These are phyloP conservation scores for Plasmodium knowlesi DNA, from an alignment of 169 alveolate genomes.

Conservation along the genomic window DNA sequence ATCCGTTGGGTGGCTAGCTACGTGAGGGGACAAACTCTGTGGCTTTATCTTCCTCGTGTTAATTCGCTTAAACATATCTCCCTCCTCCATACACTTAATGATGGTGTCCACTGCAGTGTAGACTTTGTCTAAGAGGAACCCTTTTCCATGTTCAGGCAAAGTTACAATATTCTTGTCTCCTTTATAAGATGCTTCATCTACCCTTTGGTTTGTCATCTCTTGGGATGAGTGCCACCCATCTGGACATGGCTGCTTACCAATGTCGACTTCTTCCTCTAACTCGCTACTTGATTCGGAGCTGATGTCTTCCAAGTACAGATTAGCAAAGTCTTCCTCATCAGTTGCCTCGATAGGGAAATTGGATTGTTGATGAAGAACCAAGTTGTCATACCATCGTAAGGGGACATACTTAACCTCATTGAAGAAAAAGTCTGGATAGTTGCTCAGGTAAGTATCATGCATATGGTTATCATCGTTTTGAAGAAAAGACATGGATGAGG, in stretches of 20 bases:
- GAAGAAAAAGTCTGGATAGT: conserved; percentile 7
- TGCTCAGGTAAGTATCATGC: conserved; percentile 13
- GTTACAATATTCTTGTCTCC: background rate
- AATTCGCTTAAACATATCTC: background rate
- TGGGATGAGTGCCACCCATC: background rate
- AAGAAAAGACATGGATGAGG: background rate
- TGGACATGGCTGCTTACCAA: background rate
- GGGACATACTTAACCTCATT: background rate
- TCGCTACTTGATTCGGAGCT: background rate
- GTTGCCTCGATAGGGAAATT: background rate
- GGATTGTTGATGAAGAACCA: background rate
- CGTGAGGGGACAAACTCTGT: background rate
- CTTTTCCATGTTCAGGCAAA: background rate
- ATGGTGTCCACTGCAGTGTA: conserved; percentile 15
- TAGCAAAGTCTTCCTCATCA: background rate
- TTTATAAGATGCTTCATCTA: background rate
- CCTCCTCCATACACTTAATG: background rate
- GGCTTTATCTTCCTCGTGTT: conserved; percentile 7
- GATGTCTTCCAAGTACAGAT: background rate
- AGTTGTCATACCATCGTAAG: conserved; percentile 17
- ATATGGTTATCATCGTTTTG: background rate
- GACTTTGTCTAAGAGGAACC: background rate
- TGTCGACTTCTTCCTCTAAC: background rate
- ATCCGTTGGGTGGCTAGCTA: background rate
- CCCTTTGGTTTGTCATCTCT: too few relatives aligned